phyloP scores from a whole-genome alignment of 2,329 filamentous ascomycete genomes.

The Cladobotryum mycophilum region DNA sequence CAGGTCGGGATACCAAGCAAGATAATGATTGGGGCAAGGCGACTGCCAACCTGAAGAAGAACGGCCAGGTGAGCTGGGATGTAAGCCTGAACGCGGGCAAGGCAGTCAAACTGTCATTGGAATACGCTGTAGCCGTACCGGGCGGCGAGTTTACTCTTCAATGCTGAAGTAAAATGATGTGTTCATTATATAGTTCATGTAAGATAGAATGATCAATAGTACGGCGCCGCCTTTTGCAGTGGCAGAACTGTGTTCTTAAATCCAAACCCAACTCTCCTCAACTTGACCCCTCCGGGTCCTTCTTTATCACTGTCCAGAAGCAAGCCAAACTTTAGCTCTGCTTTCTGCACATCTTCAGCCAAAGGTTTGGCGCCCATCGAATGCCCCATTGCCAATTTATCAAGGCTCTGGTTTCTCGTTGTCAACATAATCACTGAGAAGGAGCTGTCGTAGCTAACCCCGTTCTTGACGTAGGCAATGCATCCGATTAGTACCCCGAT shows the following conservation, averaged over 20 bases:
- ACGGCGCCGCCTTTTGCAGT: too few relatives aligned
- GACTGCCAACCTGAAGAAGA: conserved; percentile 46
- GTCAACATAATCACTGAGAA: not conserved
- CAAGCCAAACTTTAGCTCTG: not conserved
- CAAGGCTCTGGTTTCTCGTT: not conserved
- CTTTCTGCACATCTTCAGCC: not conserved
- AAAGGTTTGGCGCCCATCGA: not conserved
- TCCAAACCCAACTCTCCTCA: not conserved
- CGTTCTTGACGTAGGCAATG: not conserved
- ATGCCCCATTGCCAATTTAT: not conserved
- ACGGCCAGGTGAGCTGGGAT: conserved; percentile 53
- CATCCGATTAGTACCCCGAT: not conserved
- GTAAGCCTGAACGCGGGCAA: conserved; percentile 52
- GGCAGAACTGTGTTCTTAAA: not conserved
- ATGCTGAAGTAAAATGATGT: conserved; percentile 12
- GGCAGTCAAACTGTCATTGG: conserved; percentile 50
- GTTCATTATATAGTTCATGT: too few relatives aligned
- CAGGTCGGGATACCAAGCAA: conserved; percentile 23
- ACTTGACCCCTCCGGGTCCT: not conserved
- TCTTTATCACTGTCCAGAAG: not conserved
- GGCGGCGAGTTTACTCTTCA: conserved; percentile 33
- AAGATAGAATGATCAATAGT: not conserved
- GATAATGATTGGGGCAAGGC: conserved; percentile 47
- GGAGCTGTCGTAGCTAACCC: not conserved
- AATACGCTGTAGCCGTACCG: conserved; percentile 56